Evolutionary conservation across 2,329 filamentous ascomycete genomes (phyloP), one percentile per base, ranked within the genome.

Genomic region (Colletotrichum eleusines): DNA sequence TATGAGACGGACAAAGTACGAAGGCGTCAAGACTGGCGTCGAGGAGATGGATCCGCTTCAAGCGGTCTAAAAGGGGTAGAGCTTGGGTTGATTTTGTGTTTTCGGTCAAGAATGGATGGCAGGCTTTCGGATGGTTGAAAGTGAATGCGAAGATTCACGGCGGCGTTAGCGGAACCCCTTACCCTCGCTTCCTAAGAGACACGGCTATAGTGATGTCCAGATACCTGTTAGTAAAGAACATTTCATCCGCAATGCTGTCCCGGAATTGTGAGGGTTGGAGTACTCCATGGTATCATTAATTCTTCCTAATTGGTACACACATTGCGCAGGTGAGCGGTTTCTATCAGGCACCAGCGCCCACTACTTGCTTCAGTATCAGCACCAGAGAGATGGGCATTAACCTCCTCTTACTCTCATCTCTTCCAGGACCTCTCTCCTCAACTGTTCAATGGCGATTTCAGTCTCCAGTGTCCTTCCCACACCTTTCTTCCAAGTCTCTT

Each of bases 391-490:
- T 26, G 44, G 1, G 16, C 20, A 26, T 59, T 42, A 72, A 23
- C 33, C 66, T 12, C 40, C 59, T n/a, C 55, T 70, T 48, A 28
- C 23, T 42, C 61, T 85, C 80, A 91, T 86, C 78, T 87, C 86
- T 75, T 91, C 89, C 71, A 94, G 77, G 62, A 94, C 88, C 80
- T 93, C 87, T 75, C 84, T 83, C 77, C 89, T 86, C 76, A 98
- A 76, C 59, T 85, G 87, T 81, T 97, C 93, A 12, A 91, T 91
- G 0, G 94, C 96, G 64, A 95, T 86, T 84, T 98, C 94, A 0
- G 93, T 93, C 87, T 98, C 94, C 48, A 98, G 83, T 57, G 96
- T 91, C 71, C 90, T 87, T 3, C 92, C 92, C 1, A 98, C 89
- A 31, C 93, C 93, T 60, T 85, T 87, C 81, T 88, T 90, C 95